These are phyloP conservation scores for Cyclotella baltica DNA, from an alignment of 108 stramenopile species.

Conservation along the genomic window DNA sequence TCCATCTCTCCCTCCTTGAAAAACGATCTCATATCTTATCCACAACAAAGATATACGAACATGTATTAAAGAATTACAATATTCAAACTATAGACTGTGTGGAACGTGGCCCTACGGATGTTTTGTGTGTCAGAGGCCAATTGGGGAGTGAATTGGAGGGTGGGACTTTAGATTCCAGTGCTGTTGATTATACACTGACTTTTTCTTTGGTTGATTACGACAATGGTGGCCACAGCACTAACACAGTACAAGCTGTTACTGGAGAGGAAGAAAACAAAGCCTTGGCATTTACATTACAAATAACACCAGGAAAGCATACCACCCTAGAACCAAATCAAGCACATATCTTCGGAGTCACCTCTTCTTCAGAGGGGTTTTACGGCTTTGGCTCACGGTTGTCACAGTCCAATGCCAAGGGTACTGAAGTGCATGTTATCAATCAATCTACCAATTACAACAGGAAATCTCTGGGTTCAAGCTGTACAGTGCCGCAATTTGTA, in stretches of 20 bases:
- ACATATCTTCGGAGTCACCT: constrained; percentile 26
- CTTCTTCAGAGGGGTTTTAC: constrained; percentile 45
- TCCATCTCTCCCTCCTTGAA: constrained; percentile 6
- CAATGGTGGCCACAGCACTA: constrained; percentile 1
- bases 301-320: constrained; percentile 4
- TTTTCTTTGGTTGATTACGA: constrained; percentile 16
- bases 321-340: constrained; percentile 37
- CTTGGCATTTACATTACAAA: constrained; percentile 5
- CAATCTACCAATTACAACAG: constrained; percentile 11
- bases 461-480: constrained; percentile 6
- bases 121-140: constrained; percentile 25
- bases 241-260: neutral
- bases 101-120: constrained; percentile 22
- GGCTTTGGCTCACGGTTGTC: constrained; percentile 56
- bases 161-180: constrained; percentile 18
- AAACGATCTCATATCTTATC: neutral
- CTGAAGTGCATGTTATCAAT: constrained; percentile 46
- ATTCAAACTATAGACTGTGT: constrained; percentile 46
- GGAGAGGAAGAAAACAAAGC: neutral
- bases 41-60: constrained; percentile 27
- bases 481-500: constrained; percentile 52
- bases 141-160: constrained; percentile 27
- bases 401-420: constrained; percentile 43
- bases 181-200: constrained; percentile 18
- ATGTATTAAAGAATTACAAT: constrained; percentile 20